Conservation (phyloP, 2,329 filamentous ascomycete genomes). For the Penicillium italicum region DNA sequence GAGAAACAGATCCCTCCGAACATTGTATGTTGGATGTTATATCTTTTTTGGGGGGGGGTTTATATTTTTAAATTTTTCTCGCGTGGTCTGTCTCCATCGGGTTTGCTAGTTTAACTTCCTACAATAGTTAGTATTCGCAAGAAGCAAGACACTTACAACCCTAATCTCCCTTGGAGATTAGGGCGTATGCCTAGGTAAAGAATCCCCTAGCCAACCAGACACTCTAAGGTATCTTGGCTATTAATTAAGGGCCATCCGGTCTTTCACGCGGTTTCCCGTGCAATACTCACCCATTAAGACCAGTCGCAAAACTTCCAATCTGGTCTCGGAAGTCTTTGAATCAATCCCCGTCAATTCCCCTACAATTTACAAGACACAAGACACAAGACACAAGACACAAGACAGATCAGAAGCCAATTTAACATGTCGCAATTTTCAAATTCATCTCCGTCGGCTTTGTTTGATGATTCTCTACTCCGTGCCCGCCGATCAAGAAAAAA, state of each 20-base stretch:
- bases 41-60: no score
- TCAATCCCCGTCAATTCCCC: conserved; percentile 1
- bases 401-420: conserved; percentile 13
- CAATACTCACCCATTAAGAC: conserved; percentile 9
- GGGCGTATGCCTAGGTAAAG: conserved; percentile 21
- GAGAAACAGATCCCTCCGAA: conserved; percentile 31
- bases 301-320: conserved; percentile 9
- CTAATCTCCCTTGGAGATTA: conserved; percentile 7
- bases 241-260: conserved; percentile 17
- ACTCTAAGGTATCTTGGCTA: neutral
- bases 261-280: conserved; percentile 14
- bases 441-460: conserved; percentile 1
- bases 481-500: neutral
- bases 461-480: conserved; percentile 4
- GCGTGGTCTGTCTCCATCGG: conserved; percentile 25
- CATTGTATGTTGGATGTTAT: no score
- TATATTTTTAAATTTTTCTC: no score
- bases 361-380: neutral
- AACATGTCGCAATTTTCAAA: conserved; percentile 1
- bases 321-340: conserved; percentile 17
- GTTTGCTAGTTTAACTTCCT: conserved; percentile 1
- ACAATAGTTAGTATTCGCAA: neutral
- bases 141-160: neutral
- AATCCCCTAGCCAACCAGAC: conserved; percentile 9
- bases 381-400: neutral